Evolutionary conservation across 129 eudicot genomes (phyloP).

Genomic region (Logfia minima): DNA sequence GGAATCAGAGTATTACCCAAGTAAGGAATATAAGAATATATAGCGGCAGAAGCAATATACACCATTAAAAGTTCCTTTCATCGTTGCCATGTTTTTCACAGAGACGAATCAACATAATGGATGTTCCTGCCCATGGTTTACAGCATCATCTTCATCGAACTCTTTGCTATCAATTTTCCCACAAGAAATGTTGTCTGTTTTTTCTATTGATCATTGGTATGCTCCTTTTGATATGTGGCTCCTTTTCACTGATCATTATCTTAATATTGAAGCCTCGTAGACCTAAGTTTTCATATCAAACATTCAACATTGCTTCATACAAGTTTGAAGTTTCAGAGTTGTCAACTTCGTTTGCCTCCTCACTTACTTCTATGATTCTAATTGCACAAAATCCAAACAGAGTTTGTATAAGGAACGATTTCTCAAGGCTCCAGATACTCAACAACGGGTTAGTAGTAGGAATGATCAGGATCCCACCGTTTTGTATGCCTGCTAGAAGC

Average conservation of each 20-base stretch:
- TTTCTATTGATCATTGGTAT: conserved; percentile 25
- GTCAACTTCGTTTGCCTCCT: conserved; percentile 38
- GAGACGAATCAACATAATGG: conserved; percentile 28
- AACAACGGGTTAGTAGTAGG: conserved; percentile 49
- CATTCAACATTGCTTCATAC: conserved; percentile 41
- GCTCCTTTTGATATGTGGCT: conserved; percentile 18
- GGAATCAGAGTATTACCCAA: conserved; percentile 1
- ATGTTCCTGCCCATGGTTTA: conserved; percentile 12
- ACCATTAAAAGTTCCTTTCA: background rate
- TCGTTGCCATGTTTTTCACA: conserved; percentile 6
- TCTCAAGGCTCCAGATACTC: conserved; percentile 39
- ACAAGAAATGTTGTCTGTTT: conserved; percentile 41
- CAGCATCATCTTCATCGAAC: background rate
- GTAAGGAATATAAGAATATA: conserved; percentile 26
- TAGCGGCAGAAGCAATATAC: conserved; percentile 11
- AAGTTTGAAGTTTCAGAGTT: conserved; percentile 35
- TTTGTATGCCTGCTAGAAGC: conserved; percentile 65
- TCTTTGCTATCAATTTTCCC: conserved; percentile 28
- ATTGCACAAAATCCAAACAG: conserved; percentile 61
- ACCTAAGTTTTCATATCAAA: conserved; percentile 47
- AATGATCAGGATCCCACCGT: conserved; percentile 47
- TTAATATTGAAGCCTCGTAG: conserved; percentile 53
- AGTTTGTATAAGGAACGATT: conserved; percentile 41
- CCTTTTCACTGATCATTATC: conserved; percentile 28
- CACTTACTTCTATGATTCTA: conserved; percentile 44